Conservation (phyloP, 139 green algal genomes). For the Haematococcus sp. region DNA sequence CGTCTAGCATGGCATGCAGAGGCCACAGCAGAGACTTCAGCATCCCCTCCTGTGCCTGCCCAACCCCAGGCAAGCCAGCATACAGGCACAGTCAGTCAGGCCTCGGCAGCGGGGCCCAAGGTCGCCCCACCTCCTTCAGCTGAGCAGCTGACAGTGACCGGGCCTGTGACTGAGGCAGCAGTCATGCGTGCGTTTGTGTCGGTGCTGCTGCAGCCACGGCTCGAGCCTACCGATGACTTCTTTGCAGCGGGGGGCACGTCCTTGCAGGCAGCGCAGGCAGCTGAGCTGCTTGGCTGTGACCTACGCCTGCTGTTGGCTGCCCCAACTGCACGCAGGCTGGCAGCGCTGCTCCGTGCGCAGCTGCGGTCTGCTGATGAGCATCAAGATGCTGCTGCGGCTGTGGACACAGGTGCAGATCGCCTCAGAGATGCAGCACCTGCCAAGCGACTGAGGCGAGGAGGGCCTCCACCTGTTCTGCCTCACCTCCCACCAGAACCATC, state of each 20-base stretch:
- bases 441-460: no score
- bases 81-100: no score
- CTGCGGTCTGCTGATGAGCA: neutral
- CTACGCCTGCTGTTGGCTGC: constrained; percentile 17
- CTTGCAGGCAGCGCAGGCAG: constrained; percentile 17
- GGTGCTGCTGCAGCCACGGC: neutral
- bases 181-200: constrained; percentile 14
- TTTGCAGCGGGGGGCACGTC: constrained; percentile 12
- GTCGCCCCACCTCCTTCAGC: neutral
- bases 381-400: neutral
- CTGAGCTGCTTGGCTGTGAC: constrained; percentile 9
- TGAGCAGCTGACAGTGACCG: neutral
- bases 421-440: no score
- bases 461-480: no score
- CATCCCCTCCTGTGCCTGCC: no score
- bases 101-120: no score
- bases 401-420: neutral
- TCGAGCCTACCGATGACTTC: constrained; percentile 27
- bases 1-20: no score
- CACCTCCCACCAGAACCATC: no score
- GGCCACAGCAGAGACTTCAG: no score
- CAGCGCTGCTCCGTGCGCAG: constrained; percentile 15
- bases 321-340: constrained; percentile 18
- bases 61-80: no score
- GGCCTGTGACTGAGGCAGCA: neutral